Evolutionary conservation across 768 basidiomycete genomes (phyloP).

Genomic region (Kwoniella europaea): DNA sequence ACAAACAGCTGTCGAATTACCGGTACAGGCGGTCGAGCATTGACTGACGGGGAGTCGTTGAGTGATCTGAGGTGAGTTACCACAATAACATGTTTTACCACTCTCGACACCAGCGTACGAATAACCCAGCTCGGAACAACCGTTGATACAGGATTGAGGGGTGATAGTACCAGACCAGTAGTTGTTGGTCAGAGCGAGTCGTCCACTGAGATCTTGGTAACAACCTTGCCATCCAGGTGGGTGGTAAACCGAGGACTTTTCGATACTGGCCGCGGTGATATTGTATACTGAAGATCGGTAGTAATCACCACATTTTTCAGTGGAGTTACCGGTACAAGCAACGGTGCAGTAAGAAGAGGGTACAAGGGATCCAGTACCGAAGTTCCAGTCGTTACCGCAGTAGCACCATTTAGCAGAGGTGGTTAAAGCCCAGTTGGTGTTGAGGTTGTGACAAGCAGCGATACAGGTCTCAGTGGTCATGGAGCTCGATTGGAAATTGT

Average conservation of each 20-base stretch:
- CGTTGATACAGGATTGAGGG: slow-evolving; percentile 32
- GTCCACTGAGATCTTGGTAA: slow-evolving; percentile 26
- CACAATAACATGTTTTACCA: slow-evolving; percentile 37
- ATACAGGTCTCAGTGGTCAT: slow-evolving; percentile 50
- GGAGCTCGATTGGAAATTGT: slow-evolving; percentile 35
- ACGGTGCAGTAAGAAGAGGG: slow-evolving; percentile 40
- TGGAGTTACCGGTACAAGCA: slow-evolving; percentile 44
- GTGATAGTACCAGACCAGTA: slow-evolving; percentile 34
- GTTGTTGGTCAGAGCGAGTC: slow-evolving; percentile 26
- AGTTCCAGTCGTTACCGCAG: slow-evolving; percentile 42
- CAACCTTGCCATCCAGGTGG: slow-evolving; percentile 35
- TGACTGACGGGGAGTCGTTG: slow-evolving; percentile 26
- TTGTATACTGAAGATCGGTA: slow-evolving; percentile 42
- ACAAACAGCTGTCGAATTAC: slow-evolving; percentile 39
- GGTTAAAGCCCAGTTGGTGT: slow-evolving; percentile 49
- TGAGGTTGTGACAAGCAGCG: slow-evolving; percentile 40
- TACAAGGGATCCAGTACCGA: slow-evolving; percentile 33
- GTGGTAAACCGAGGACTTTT: slow-evolving; percentile 14
- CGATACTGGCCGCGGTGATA: slow-evolving; percentile 31
- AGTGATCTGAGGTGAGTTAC: slow-evolving; percentile 18
- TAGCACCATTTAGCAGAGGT: slow-evolving; percentile 37
- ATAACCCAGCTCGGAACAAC: slow-evolving; percentile 42
- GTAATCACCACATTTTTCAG: slow-evolving; percentile 44
- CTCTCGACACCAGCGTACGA: slow-evolving; percentile 34
- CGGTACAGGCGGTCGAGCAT: slow-evolving; percentile 41